Evolutionary conservation across 176 grass and related monocot species (phyloP), one percentile per base, ranked within the genome.

Genomic region (Hsuehochloa calcarea): DNA sequence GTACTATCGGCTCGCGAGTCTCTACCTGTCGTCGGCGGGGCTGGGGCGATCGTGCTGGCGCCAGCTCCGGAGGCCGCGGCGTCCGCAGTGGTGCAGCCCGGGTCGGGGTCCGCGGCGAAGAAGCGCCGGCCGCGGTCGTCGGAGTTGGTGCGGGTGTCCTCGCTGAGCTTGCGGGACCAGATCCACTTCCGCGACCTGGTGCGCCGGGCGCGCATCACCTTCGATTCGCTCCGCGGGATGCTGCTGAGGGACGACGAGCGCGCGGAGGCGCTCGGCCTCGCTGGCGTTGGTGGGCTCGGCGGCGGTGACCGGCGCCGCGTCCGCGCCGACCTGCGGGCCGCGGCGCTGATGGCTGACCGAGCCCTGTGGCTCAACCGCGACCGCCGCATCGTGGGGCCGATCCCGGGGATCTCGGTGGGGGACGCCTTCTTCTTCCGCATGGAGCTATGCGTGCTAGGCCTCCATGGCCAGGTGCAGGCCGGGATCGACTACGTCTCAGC

Each of bases 281-380:
- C 38, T 6, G 83, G 79, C 70, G 65, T 77, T 70, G 34, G 68
- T 2, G 77, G 90, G 45, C 58, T 82, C 12, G 75, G 73, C 10
- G 29, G 62, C 4, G 82, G 63, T 5, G 87, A 86, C 68, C 73
- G 86, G 62, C 91, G 78, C 45, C 91, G 87, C 16, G 61, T 90
- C 51, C 91, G 96, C n/a, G 60, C 93, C 3, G 96, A 98, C 84
- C 73, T 93, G 60, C 90, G 89, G 17, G 93, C 96, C 1, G 85
- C 96, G 0, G 85, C 91, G 1, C 76, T 98, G 46, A 98, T 98
- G 96, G 91, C 19, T 0, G 91, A 95, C 79, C 82, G 90, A 25
- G 93, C 93, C 51, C 89, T 98, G 46, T 98, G 96, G 93, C 85
- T 98, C 63, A 98, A 98, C 75, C 89, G 96, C 31, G 93, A 98